Percentiles rank a stretch among this genome's conserved stretches.
These are phyloP conservation scores for Collybia sordida DNA, from an alignment of 768 basidiomycete genomes.

Conservation along the genomic window DNA sequence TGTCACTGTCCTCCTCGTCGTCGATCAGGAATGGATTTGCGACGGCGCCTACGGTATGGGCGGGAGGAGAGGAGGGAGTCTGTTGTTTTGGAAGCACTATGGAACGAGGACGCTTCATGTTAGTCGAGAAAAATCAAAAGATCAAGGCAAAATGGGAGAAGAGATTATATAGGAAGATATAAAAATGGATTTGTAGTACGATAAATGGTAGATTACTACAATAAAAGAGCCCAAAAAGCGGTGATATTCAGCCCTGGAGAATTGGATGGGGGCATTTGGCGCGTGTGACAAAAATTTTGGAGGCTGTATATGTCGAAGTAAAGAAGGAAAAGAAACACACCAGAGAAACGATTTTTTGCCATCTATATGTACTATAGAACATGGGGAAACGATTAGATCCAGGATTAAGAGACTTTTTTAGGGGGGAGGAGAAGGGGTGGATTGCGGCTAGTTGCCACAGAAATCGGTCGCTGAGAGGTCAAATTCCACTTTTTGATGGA, in stretches of 20 bases:
- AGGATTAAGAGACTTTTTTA: constrained; percentile 40
- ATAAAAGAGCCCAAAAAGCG: constrained; percentile 2
- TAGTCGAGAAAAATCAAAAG: constrained; percentile 4
- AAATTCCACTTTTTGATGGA: constrained; percentile 10
- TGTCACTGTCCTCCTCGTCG: constrained; percentile 83
- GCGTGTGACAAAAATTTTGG: not conserved
- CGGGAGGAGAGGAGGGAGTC: constrained; percentile 62
- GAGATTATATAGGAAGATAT: not conserved
- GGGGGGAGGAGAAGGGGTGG: constrained; percentile 4
- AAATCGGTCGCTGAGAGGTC: constrained; percentile 9
- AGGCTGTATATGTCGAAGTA: too few species aligned
- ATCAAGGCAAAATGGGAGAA: not conserved
- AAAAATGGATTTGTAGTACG: too few species aligned
- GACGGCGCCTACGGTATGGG: constrained; percentile 60
- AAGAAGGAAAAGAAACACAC: constrained; percentile 24
- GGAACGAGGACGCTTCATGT: constrained; percentile 11
- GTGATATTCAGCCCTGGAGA: constrained; percentile 10
- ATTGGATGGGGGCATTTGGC: constrained; percentile 9
- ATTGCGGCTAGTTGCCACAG: constrained; percentile 15
- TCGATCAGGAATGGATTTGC: constrained; percentile 35
- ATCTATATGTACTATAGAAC: constrained; percentile 39
- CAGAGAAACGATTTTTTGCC: constrained; percentile 38
- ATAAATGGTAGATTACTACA: not conserved
- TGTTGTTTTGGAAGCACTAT: constrained; percentile 43
- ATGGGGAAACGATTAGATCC: constrained; percentile 42